Percentiles rank a stretch among this genome's conserved stretches.
These are phyloP conservation scores for Akanthomyces dipterigenus DNA, from an alignment of 2,329 filamentous ascomycete genomes.

Conservation along the genomic window DNA sequence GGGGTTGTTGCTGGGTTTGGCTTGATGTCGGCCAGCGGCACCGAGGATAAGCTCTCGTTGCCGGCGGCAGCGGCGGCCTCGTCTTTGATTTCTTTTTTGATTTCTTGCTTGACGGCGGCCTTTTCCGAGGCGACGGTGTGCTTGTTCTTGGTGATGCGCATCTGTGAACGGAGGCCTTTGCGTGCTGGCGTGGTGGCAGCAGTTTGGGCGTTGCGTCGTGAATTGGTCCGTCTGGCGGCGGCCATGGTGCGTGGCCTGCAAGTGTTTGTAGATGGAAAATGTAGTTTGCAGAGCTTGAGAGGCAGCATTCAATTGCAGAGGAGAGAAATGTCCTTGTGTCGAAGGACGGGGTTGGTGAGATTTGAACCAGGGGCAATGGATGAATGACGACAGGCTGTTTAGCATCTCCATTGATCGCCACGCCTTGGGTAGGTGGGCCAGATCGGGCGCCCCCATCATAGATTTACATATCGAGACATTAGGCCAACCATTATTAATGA, in stretches of 20 bases:
- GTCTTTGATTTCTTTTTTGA: not conserved
- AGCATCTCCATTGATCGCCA: not conserved
- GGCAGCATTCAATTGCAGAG: not conserved
- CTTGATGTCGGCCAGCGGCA: not conserved
- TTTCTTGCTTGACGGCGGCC: not conserved
- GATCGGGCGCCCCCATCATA: not conserved
- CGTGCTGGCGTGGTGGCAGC: not conserved
- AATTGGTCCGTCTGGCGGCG: not conserved
- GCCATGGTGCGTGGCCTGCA: not conserved
- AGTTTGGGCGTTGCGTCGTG: not conserved
- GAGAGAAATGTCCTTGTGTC: not conserved
- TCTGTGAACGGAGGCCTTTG: slow-evolving; percentile 7
- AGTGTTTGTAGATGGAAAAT: not conserved
- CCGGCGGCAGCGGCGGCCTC: not conserved
- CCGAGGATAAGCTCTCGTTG: not conserved
- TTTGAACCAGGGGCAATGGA: not conserved
- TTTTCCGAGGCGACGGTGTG: not conserved
- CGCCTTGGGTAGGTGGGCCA: not conserved
- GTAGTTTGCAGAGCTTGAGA: not conserved
- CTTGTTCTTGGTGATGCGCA: slow-evolving; percentile 10
- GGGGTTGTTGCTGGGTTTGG: not conserved
- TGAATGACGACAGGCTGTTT: not conserved
- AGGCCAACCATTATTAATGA: too few species aligned
- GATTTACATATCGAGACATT: not conserved
- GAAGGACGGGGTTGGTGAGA: not conserved